Evolutionary conservation across 2,329 filamentous ascomycete species (phyloP), one percentile per base, ranked within the genome.

Genomic region (Penicillium hordei): DNA sequence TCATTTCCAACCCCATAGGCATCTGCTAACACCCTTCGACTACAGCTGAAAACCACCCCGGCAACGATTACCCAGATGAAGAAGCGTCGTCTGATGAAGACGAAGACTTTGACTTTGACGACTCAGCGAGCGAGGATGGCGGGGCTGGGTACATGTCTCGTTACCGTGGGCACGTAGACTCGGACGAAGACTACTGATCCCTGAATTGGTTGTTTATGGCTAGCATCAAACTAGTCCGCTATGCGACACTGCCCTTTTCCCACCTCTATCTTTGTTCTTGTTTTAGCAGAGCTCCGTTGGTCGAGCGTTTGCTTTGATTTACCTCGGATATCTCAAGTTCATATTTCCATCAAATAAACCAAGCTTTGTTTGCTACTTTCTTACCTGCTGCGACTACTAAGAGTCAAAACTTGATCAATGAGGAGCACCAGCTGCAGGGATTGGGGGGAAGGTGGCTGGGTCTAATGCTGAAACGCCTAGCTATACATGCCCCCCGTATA

Each of bases 31-130:
- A 15, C 5, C 19, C 5, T 58, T 43, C 2, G 6, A 27, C 19
- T 12, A 17, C 58, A 81, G 79, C 79, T 33, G 79, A 81, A 62
- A 78, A 81, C 58, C 77, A 80, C 60, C 79, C 78, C 27, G 76
- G 76, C 48, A 81, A 81, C 64, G 79, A 81, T 60, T 81, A 81
- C 61, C 79, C 79, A 0, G 79, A 81, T 55, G 79, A 81, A 58
- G 79, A 81, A 51, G 68, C 79, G 33, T 76, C 75, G 5, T 77
- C 76, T 40, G 76, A 77, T n/a, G 79, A 81, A 48, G 78, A 81
- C 46, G 75, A 33, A 33, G 31, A 78, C 21, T 79, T 70, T 62
- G 76, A 78, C 55, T 64, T 75, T 42, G 70, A 75, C 45, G 71
- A 73, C 42, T 75, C 68, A 39, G 70, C 67, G 21, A 70, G 65